Conservation (phyloP, 2,329 filamentous ascomycete species). For the Xylogone sp. region DNA sequence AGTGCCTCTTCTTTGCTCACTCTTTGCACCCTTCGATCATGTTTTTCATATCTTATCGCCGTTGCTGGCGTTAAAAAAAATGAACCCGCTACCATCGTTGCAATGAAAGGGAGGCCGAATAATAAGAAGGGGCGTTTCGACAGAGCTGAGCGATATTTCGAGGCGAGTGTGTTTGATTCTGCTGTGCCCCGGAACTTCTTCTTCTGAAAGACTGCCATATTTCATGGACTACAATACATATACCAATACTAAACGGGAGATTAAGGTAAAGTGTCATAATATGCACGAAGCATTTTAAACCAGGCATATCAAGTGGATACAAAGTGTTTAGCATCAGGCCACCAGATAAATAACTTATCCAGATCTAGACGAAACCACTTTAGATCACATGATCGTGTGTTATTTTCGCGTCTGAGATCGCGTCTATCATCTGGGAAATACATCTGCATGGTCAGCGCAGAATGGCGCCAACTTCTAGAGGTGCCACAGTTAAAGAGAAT, state of each 20-base stretch:
- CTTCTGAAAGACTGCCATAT: constrained; percentile 61
- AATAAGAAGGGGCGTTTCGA: constrained; percentile 81
- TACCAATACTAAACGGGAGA: neutral
- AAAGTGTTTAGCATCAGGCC: no score
- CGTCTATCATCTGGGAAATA: constrained; percentile 4
- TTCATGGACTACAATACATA: neutral
- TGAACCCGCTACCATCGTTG: constrained; percentile 84
- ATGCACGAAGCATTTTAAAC: no score
- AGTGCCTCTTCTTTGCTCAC: constrained; percentile 83
- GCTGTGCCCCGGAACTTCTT: constrained; percentile 69
- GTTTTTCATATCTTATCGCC: constrained; percentile 86
- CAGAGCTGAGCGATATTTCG: constrained; percentile 72
- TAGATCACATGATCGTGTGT: constrained; percentile 13
- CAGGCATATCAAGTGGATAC: no score
- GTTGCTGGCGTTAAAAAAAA: constrained; percentile 95
- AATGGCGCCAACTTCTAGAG: constrained; percentile 18
- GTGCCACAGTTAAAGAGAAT: constrained; percentile 2
- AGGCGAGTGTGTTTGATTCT: constrained; percentile 65
- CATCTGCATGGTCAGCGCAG: constrained; percentile 16
- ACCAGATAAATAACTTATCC: neutral
- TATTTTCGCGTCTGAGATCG: constrained; percentile 1
- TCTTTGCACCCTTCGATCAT: constrained; percentile 85
- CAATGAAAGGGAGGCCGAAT: constrained; percentile 90
- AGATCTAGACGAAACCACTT: constrained; percentile 8
- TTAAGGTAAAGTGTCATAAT: no score